Percentiles rank a stretch among this genome's conserved stretches.
These are phyloP conservation scores for Globisporangium uncinulatum DNA, from an alignment of 352 stramenopile species.

Conservation along the genomic window DNA sequence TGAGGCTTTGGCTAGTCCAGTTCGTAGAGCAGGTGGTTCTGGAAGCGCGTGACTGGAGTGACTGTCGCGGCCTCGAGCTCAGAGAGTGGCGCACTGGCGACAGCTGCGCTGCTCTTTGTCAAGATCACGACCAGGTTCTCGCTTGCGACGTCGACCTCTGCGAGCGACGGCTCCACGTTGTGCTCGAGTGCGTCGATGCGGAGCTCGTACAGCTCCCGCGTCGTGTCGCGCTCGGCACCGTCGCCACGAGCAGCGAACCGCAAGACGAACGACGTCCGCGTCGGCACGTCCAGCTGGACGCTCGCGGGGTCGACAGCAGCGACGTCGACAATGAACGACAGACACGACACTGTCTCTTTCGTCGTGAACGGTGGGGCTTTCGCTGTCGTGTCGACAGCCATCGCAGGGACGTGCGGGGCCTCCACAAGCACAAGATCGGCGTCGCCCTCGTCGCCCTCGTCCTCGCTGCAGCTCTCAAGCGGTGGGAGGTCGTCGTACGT, in stretches of 20 bases:
- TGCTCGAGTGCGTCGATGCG: slow-evolving; percentile 18
- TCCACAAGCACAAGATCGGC: slow-evolving; percentile 11
- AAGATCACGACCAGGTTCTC: slow-evolving; percentile 75
- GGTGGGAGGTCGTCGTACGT: slow-evolving; percentile 43
- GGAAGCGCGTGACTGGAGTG: slow-evolving; percentile 34
- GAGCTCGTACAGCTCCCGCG: slow-evolving; percentile 28
- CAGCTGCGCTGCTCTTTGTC: slow-evolving; percentile 22
- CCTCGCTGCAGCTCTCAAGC: slow-evolving; percentile 51
- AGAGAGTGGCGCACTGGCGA: neutral
- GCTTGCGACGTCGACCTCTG: slow-evolving; percentile 48
- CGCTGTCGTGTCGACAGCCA: neutral
- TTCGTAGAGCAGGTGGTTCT: slow-evolving; percentile 72
- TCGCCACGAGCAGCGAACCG: slow-evolving; percentile 17
- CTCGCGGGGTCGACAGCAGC: slow-evolving; percentile 25
- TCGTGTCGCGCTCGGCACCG: neutral
- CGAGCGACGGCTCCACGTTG: slow-evolving; percentile 22
- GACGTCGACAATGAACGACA: slow-evolving; percentile 49
- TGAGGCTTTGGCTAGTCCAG: slow-evolving; percentile 28
- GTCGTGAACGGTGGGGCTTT: slow-evolving; percentile 22
- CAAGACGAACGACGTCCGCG: slow-evolving; percentile 24
- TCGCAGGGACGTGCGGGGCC: neutral
- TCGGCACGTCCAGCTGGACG: slow-evolving; percentile 36
- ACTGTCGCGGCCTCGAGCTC: neutral
- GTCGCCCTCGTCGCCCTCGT: slow-evolving; percentile 22
- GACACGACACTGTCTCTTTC: slow-evolving; percentile 36